Evolutionary conservation across 116 monocot genomes (phyloP).

Genomic region (Phalaenopsis hybrid): DNA sequence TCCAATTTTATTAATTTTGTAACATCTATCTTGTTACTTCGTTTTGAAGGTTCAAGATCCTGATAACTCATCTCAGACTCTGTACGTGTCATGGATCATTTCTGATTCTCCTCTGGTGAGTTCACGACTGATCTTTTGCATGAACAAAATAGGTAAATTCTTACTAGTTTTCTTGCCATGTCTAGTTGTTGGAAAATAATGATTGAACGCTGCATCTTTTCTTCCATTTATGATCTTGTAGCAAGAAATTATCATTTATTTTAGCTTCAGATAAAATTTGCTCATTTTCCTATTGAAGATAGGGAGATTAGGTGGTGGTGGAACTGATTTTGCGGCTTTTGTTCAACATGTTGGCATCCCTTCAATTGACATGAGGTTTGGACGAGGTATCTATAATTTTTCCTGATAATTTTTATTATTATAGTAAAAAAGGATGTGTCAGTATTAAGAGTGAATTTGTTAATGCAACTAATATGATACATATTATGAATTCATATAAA

Average conservation of each 20-base stretch:
- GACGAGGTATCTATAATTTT: slow-evolving; percentile 37
- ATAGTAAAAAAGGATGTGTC: too few species aligned
- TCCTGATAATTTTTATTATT: background rate
- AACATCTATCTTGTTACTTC: background rate
- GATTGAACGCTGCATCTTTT: background rate
- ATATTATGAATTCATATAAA: too few species aligned
- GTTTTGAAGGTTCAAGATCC: slow-evolving; percentile 65
- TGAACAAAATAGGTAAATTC: background rate
- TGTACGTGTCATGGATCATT: slow-evolving; percentile 62
- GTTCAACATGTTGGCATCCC: slow-evolving; percentile 83
- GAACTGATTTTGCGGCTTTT: slow-evolving; percentile 72
- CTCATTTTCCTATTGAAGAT: slow-evolving; percentile 36
- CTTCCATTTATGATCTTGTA: background rate
- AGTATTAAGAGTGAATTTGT: too few species aligned
- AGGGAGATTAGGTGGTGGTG: slow-evolving; percentile 77
- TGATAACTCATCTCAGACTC: slow-evolving; percentile 52
- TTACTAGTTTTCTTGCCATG: background rate
- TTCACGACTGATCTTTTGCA: background rate
- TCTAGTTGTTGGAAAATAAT: background rate
- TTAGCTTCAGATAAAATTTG: background rate
- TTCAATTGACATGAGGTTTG: slow-evolving; percentile 67
- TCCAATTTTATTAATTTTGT: background rate
- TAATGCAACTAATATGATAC: too few species aligned
- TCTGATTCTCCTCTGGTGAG: slow-evolving; percentile 44
- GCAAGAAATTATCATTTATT: background rate